Conservation (phyloP, 441 rosid species). For the Gossypium aridum region DNA sequence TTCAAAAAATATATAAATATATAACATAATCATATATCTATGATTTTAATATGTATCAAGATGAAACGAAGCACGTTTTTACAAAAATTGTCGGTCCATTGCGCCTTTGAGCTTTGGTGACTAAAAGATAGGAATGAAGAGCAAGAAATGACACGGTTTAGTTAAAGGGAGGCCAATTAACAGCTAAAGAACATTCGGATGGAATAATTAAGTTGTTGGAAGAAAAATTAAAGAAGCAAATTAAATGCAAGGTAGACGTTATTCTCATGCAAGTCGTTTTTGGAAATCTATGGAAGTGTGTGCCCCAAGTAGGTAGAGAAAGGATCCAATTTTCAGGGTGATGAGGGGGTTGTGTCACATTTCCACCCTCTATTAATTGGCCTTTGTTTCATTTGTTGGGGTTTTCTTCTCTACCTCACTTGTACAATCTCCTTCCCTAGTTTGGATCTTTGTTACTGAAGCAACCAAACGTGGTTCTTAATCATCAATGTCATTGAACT, state of each 20-base stretch:
- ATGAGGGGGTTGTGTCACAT: not conserved
- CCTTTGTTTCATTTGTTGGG: not conserved
- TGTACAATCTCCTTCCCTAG: not conserved
- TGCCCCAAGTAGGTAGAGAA: not conserved
- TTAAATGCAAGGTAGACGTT: not conserved
- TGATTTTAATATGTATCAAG: too few species aligned
- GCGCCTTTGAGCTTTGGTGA: not conserved
- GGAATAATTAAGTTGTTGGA: not conserved
- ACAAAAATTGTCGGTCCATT: too few species aligned
- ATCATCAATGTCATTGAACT: not conserved
- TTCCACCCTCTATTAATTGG: not conserved
- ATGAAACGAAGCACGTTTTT: too few species aligned
- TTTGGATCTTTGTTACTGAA: not conserved
- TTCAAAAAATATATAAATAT: too few species aligned
- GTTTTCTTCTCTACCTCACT: not conserved
- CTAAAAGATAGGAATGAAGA: not conserved
- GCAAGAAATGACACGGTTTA: not conserved
- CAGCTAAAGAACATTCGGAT: not conserved
- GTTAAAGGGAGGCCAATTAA: not conserved
- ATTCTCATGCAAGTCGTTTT: not conserved
- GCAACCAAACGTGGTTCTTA: not conserved
- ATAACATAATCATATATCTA: too few species aligned
- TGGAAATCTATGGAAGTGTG: not conserved
- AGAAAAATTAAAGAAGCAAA: not conserved
- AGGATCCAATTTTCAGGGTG: not conserved